Evolutionary conservation across 164 flowering plant species (phyloP), one percentile per base, ranked within the genome.

Genomic region (Tinospora cordifolia): DNA sequence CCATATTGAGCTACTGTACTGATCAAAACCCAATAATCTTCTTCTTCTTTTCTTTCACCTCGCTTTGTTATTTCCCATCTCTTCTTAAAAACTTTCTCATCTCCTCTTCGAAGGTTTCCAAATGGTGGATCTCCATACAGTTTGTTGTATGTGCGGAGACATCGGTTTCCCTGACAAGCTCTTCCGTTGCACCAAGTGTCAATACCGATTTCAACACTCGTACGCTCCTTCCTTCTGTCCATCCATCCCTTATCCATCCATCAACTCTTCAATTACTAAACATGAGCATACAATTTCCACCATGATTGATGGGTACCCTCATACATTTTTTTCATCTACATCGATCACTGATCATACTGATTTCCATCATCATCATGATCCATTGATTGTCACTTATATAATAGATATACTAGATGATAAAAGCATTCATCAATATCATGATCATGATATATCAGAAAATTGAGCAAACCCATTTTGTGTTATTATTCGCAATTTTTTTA

Each of bases 81-180:
- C 60, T 25, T 5, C 41, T 71, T 51, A 58, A 26, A 34, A 15
- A 60, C 39, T 41, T 34, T 71, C 75, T 68, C 63, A 69, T 62
- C 68, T 54, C 46, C 15, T 40, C 39, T n/a, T 49, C 21, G 44
- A 17, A 69, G 75, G 70, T 65, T 65, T 65, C 62, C 19, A 75
- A 79, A 90, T 92, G 95, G 93, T 86, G 81, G 97, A 90, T 82
- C 85, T 73, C 69, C 83, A 85, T 49, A 86, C 78, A 6, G 94
- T 95, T 6, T 95, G 99, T 60, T 90, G 92, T 81, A 83, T 95
- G 99, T 94, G 98, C 76, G 99, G 98, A 71, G 99, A 95, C 73
- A 82, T 92, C 27, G 99, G 98, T 12, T 94, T 94, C 75, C 81
- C 93, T 0, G 92, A 92, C 75, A 90, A 89, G 84, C 91, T 94